Evolutionary conservation across 805 yeast species (phyloP), one percentile per base, ranked within the genome.

Genomic region (Candida alai): DNA sequence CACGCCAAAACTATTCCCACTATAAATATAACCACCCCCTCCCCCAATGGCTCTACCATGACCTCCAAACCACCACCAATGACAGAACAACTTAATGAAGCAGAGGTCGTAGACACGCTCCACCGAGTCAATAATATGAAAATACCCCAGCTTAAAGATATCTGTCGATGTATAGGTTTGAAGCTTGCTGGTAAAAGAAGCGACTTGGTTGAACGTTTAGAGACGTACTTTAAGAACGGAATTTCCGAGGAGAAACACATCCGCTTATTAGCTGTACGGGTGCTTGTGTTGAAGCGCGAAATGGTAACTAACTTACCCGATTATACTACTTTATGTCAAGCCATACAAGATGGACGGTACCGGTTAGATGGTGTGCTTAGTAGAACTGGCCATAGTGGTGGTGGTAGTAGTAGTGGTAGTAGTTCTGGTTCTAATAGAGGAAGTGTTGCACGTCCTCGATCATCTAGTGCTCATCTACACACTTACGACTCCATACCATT

Each of bases 121-220:
- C 16, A 19, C 9, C 36, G 41, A 18, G 22, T 47, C 11, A 16
- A 32, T 9, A 24, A 32, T 9, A 40, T 75, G 42, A 73, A 70
- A 44, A 76, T 78, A 2, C 56, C 69, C 0, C 74, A 73, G 35
- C 60, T 80, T 36, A 79, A 78, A 52, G 67, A 60, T 13, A 48
- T 80, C 1, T 71, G 80, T 22, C 62, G 74, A 28, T 48, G 76
- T 1, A 48, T 78, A 12, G 70, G 72, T 2, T 54, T 80, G 13
- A 56, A 75, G 2, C 46, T 62, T 7, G 48, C 68, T 5, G 94
- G 93, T 1, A 60, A 77, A 24, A 86, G 85, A 54, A 68, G 70
- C 14, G 81, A 74, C 21, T 55, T 84, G 10, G 70, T 70, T 34
- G 77, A 74, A 22, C 63, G 87, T 21, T 54, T 85, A 5, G 51